Evolutionary conservation across 441 rosid genomes (phyloP).

Genomic region (Arabidopsis lyrata): DNA sequence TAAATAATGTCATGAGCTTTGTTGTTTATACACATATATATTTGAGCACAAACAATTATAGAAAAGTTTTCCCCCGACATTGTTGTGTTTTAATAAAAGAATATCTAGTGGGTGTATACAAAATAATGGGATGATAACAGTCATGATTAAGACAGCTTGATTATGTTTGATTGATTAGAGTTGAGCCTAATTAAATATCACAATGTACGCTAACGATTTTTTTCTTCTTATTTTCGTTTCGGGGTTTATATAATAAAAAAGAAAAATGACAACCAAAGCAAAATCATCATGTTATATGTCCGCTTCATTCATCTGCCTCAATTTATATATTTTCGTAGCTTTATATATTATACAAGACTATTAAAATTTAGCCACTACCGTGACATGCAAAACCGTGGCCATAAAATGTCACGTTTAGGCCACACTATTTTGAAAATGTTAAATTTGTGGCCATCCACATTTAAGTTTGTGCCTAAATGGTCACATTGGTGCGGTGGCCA

Average conservation of each 20-base stretch:
- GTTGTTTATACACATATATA: not conserved
- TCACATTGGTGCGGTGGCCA: slow-evolving; percentile 4
- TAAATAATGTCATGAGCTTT: slow-evolving; percentile 6
- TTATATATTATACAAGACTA: not conserved
- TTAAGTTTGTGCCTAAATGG: not conserved
- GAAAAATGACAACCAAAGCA: slow-evolving; percentile 10
- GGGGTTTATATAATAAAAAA: not conserved
- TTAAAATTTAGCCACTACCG: not conserved
- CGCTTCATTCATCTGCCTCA: slow-evolving; percentile 11
- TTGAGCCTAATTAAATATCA: slow-evolving; percentile 18
- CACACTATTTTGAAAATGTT: not conserved
- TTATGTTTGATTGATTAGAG: slow-evolving; percentile 35
- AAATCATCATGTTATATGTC: slow-evolving; percentile 25
- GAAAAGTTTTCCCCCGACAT: slow-evolving; percentile 1
- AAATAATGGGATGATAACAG: slow-evolving; percentile 23
- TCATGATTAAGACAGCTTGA: slow-evolving; percentile 42
- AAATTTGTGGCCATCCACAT: not conserved
- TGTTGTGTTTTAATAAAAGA: slow-evolving; percentile 9
- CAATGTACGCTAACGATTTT: not conserved
- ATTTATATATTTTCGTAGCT: too few relatives aligned
- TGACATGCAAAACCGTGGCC: slow-evolving; percentile 7
- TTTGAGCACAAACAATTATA: slow-evolving; percentile 16
- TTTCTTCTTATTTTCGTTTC: not conserved
- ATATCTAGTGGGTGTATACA: slow-evolving; percentile 32
- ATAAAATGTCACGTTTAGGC: not conserved